A percentile compares a stretch with the other conserved stretches of the same genome.
These are phyloP conservation scores for Salix koriyanagi DNA, from an alignment of 345 rosid genomes.

Conservation along the genomic window DNA sequence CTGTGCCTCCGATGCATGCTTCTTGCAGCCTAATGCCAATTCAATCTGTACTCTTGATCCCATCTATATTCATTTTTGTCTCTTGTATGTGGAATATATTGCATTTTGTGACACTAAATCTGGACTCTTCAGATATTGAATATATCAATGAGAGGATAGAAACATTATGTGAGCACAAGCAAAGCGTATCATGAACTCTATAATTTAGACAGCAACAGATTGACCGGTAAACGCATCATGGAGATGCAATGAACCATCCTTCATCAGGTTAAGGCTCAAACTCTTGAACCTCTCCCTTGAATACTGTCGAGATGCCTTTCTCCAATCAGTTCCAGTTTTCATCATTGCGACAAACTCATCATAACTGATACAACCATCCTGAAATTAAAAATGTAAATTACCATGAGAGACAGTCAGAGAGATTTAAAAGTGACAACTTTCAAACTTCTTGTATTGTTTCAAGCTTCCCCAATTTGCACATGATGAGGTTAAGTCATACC, in stretches of 20 bases:
- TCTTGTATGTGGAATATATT: background rate
- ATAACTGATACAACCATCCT: constrained; percentile 87
- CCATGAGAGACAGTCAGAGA: background rate
- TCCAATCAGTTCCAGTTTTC: constrained; percentile 99
- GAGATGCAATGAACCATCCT: constrained; percentile 90
- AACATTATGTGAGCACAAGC: constrained; percentile 10
- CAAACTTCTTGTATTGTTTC: background rate
- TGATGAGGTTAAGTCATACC: constrained; percentile 34
- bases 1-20: constrained; percentile 5
- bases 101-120: constrained; percentile 6
- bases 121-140: constrained; percentile 5
- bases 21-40: constrained; percentile 14
- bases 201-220: constrained; percentile 55
- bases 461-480: background rate
- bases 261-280: constrained; percentile 87
- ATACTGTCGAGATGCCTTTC: constrained; percentile 96
- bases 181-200: constrained; percentile 7
- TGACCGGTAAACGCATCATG: constrained; percentile 82
- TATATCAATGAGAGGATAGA: constrained; percentile 1
- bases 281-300: constrained; percentile 97
- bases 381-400: constrained; percentile 5
- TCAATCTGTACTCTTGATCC: background rate
- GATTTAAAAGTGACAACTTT: background rate
- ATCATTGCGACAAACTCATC: constrained; percentile 95
- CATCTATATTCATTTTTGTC: background rate